Conservation (phyloP, 2,329 filamentous ascomycete genomes). For the Alternaria atra region DNA sequence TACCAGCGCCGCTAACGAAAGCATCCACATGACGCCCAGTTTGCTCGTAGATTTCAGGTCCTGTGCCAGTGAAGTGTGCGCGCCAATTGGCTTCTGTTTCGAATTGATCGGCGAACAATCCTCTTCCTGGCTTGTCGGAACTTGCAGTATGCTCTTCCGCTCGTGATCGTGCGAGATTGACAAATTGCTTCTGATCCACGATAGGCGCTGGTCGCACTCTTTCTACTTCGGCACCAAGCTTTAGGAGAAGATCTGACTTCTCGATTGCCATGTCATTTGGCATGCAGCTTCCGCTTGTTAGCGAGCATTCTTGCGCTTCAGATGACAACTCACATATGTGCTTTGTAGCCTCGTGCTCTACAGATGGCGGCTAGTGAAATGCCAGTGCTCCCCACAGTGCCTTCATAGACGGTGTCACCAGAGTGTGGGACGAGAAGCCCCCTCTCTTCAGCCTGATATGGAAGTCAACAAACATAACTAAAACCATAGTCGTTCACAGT, state of each 20-base stretch:
- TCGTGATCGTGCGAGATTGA: slow-evolving; percentile 84
- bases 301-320: neutral
- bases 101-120: slow-evolving; percentile 97
- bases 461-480: slow-evolving; percentile 12
- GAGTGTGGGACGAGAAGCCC: slow-evolving; percentile 79
- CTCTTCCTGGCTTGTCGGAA: slow-evolving; percentile 69
- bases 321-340: slow-evolving; percentile 73
- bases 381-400: slow-evolving; percentile 94
- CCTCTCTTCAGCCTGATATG: slow-evolving; percentile 72
- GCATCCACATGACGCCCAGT: slow-evolving; percentile 78
- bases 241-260: slow-evolving; percentile 87
- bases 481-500: neutral
- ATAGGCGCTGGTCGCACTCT: slow-evolving; percentile 91
- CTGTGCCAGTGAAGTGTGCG: slow-evolving; percentile 83
- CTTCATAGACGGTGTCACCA: slow-evolving; percentile 96
- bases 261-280: slow-evolving; percentile 88
- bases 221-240: slow-evolving; percentile 92
- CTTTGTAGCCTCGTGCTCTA: slow-evolving; percentile 85
- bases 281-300: slow-evolving; percentile 73
- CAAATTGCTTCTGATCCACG: slow-evolving; percentile 91
- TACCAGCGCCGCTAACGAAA: slow-evolving; percentile 93
- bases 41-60: slow-evolving; percentile 87
- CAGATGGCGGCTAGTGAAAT: slow-evolving; percentile 93
- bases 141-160: slow-evolving; percentile 76
- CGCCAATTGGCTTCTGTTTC: slow-evolving; percentile 89